Evolutionary conservation across 2,329 filamentous ascomycete genomes (phyloP), one percentile per base, ranked within the genome.

Genomic region (Penicillium paneum): DNA sequence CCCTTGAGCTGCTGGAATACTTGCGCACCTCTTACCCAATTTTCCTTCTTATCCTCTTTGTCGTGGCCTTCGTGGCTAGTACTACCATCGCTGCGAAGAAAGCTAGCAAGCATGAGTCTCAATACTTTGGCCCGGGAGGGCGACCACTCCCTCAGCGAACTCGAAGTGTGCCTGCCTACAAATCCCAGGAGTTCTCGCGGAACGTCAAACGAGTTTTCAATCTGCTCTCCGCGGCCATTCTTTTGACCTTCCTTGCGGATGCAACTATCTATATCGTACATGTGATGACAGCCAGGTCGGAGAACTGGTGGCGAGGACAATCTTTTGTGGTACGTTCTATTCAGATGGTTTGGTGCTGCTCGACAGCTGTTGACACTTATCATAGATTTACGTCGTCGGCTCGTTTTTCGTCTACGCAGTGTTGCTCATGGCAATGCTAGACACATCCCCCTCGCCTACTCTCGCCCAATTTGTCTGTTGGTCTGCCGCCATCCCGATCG

Each of bases 391-490:
- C 73, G 79, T 95, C 59, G 83, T 90, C 53, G 90, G 88, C 51
- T 88, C 90, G 41, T 88, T 91, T 62, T 96, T 96, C 78, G 85
- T 94, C 60, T 94, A 95, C 76, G 82, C 89, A 46, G 86, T 96
- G 63, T 83, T 96, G 62, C 81, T 95, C 62, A 88, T 97, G 67
- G 91, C 91, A 29, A 82, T 97, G 54, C 81, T 96, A 66, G 92
- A 97, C 72, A 89, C 88, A 68, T 85, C 84, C 58, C 86, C 90
- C 32, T 89, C 89, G 12, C 94, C 94, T 0, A 92, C 87, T 46
- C 78, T 86, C 43, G 86, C 90, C 49, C 91, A 97, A 73, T 82
- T 93, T 52, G 74, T 88, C 43, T 86, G 90, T 64, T 99, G 94
- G 94, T 71, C 81, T 39, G 74, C 91, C 40, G 87, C 87, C 26